These are phyloP conservation scores for Cladosporium sp. DNA, from an alignment of 2,329 filamentous ascomycete genomes.

Conservation along the genomic window DNA sequence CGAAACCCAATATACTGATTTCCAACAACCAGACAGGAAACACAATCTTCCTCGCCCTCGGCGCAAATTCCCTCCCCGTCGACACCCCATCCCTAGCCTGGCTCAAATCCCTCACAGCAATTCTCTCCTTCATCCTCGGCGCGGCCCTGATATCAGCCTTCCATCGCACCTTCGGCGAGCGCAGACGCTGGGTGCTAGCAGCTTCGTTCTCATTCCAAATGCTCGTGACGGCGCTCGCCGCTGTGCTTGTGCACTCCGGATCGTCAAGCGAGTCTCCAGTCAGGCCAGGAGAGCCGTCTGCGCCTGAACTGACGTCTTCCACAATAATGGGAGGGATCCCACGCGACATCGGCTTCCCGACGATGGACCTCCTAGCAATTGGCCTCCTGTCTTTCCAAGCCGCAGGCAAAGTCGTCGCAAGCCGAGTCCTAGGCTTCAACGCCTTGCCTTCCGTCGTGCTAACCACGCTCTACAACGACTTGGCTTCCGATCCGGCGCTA, in stretches of 20 bases:
- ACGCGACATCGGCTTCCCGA: slow-evolving; percentile 24
- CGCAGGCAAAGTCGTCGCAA: slow-evolving; percentile 73
- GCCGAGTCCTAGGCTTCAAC: slow-evolving; percentile 66
- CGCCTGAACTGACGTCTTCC: slow-evolving; percentile 21
- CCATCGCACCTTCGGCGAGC: slow-evolving; percentile 63
- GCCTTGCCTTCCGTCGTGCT: slow-evolving; percentile 74
- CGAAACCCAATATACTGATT: not conserved
- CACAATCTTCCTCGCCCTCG: slow-evolving; percentile 75
- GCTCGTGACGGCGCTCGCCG: slow-evolving; percentile 41
- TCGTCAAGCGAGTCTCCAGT: slow-evolving; percentile 19
- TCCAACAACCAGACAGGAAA: slow-evolving; percentile 51
- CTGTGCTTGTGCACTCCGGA: slow-evolving; percentile 41
- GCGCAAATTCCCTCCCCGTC: slow-evolving; percentile 46
- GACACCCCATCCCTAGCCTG: slow-evolving; percentile 52
- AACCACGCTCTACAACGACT: slow-evolving; percentile 76
- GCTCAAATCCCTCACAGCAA: slow-evolving; percentile 69
- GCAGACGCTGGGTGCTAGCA: slow-evolving; percentile 64
- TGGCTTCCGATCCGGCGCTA: slow-evolving; percentile 66
- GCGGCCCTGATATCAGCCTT: slow-evolving; percentile 69
- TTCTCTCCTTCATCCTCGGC: slow-evolving; percentile 69
- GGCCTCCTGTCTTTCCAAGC: slow-evolving; percentile 72
- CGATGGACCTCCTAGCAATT: slow-evolving; percentile 62
- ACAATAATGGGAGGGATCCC: not conserved
- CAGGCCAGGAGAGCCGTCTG: slow-evolving; percentile 13
- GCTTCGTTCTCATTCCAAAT: slow-evolving; percentile 42